Percentiles rank a stretch among this genome's conserved stretches.
Conservation (phyloP, 441 rosid genomes). For the Erodium trifolium region DNA sequence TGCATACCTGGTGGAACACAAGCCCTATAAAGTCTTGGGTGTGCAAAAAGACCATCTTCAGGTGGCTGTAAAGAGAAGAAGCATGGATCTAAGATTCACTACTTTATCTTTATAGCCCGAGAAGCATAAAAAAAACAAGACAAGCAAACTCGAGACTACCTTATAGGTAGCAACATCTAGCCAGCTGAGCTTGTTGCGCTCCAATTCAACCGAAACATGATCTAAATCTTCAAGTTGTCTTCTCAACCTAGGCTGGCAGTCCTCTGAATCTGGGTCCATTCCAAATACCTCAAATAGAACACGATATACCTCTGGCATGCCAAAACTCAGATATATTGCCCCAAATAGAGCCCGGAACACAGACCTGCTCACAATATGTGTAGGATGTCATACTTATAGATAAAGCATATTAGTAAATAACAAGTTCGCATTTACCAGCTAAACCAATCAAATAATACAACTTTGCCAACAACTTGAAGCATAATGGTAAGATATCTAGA, state of each 20-base stretch:
- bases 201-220: slow-evolving; percentile 85
- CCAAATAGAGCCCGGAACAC: slow-evolving; percentile 95
- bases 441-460: not conserved
- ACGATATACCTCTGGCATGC: slow-evolving; percentile 94
- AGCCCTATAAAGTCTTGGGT: slow-evolving; percentile 94
- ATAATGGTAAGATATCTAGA: not conserved
- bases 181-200: slow-evolving; percentile 73
- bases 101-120: not conserved
- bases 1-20: slow-evolving; percentile 98
- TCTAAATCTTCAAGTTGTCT: slow-evolving; percentile 95
- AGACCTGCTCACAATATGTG: slow-evolving; percentile 39
- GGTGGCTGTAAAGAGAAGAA: slow-evolving; percentile 50
- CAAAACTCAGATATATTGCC: slow-evolving; percentile 85
- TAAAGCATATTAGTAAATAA: not conserved
- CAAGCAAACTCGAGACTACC: slow-evolving; percentile 33
- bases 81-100: not conserved
- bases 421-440: not conserved
- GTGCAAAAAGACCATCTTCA: slow-evolving; percentile 84
- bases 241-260: slow-evolving; percentile 76
- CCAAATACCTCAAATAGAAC: slow-evolving; percentile 93
- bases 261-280: slow-evolving; percentile 95
- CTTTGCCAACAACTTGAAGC: not conserved
- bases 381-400: not conserved
- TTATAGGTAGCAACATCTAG: slow-evolving; percentile 85
- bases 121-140: not conserved